A percentile compares a stretch with the other conserved stretches of the same genome.
Evolutionary conservation across 2,329 filamentous ascomycete genomes (phyloP).

Genomic region (Pyrenophora graminea): DNA sequence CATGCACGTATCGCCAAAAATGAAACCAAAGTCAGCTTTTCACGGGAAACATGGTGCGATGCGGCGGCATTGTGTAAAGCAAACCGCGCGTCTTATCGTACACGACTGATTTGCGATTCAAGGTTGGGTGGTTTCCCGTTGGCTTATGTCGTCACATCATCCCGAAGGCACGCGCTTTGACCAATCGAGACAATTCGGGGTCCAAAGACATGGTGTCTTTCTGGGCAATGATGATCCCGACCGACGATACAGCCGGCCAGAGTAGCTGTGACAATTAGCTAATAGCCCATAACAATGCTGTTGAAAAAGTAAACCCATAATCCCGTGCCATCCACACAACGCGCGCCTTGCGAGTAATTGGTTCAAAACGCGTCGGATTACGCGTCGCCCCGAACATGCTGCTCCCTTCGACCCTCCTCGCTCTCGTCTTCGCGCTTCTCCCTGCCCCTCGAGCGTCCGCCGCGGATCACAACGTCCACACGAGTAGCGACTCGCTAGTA

Average conservation of each 20-base stretch:
- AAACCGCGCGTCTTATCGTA: conserved; percentile 17
- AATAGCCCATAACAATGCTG: conserved; percentile 5
- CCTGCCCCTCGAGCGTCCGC: conserved; percentile 14
- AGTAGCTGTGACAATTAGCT: not conserved
- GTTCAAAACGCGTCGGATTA: conserved; percentile 5
- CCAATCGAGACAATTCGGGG: conserved; percentile 6
- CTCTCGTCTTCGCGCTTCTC: conserved; percentile 21
- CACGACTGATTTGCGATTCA: conserved; percentile 11
- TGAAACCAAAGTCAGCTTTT: no score
- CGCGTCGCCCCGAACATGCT: conserved; percentile 19
- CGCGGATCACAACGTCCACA: conserved; percentile 16
- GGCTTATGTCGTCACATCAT: conserved; percentile 8
- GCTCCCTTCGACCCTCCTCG: conserved; percentile 25
- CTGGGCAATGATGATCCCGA: conserved; percentile 3
- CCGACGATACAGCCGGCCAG: conserved; percentile 6
- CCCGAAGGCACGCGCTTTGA: not conserved
- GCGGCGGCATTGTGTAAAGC: conserved; percentile 19
- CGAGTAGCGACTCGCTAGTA: conserved; percentile 76
- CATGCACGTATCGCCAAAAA: no score
- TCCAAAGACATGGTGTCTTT: not conserved
- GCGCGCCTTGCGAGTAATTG: no score
- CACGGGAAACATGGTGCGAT: not conserved
- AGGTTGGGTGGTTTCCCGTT: not conserved
- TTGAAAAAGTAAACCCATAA: conserved; percentile 8
- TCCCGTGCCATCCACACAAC: not conserved